phyloP scores from a whole-genome alignment of 106 monocot genomes.

The Allium fistulosum region DNA sequence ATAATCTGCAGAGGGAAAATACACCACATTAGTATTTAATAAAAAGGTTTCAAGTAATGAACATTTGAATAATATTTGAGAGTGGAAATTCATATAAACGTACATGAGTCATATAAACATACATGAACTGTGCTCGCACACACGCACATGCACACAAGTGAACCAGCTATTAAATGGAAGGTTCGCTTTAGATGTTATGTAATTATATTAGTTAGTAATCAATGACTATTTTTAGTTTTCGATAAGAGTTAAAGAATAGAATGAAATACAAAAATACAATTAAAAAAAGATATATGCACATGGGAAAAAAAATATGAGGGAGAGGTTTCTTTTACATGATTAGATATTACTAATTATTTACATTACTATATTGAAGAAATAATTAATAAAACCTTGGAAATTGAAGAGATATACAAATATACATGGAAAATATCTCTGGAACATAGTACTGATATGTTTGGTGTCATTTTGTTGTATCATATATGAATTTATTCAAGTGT shows the following conservation, averaged over 20 bases:
- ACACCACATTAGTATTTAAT: constrained; percentile 1
- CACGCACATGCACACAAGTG: not conserved
- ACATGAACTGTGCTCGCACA: too few relatives aligned
- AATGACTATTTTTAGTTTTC: not conserved
- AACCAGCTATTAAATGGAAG: not conserved
- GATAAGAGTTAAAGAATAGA: not conserved
- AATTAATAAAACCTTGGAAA: too few relatives aligned
- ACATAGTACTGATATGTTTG: too few relatives aligned
- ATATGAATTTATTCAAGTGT: too few relatives aligned
- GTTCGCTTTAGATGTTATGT: not conserved
- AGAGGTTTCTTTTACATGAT: too few relatives aligned
- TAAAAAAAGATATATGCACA: not conserved
- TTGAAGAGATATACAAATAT: too few relatives aligned
- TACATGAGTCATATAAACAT: not conserved
- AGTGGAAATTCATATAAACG: not conserved
- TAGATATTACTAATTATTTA: too few relatives aligned
- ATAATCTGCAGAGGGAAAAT: not conserved
- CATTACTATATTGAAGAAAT: too few relatives aligned
- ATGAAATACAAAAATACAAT: not conserved
- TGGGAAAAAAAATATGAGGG: too few relatives aligned
- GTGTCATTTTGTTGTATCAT: too few relatives aligned
- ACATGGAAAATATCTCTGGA: too few relatives aligned
- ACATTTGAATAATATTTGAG: not conserved
- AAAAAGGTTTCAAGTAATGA: not conserved
- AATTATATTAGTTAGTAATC: not conserved